phyloP scores from a whole-genome alignment of 1,284 basidiomycete species.

The Fomitopsis palustris region DNA sequence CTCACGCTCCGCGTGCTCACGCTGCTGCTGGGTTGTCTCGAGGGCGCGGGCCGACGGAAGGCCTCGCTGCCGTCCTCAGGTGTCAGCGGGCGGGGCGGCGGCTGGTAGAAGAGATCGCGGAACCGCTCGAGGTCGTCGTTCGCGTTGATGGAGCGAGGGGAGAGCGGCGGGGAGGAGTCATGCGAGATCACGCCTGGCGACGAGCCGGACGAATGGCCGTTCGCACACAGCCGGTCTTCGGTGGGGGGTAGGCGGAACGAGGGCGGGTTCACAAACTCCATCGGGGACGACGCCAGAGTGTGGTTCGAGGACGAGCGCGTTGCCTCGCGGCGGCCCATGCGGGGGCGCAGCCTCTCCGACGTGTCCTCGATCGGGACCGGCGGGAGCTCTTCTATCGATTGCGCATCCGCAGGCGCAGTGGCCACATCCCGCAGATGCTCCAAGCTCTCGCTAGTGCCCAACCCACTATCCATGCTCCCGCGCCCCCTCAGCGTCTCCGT shows the following conservation, averaged over 20 bases:
- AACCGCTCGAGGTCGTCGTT: conserved; percentile 66
- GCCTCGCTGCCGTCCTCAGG: conserved; percentile 10
- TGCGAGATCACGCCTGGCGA: conserved; percentile 39
- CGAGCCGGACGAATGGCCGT: conserved; percentile 25
- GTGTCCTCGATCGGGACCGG: neutral
- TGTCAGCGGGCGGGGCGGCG: conserved; percentile 22
- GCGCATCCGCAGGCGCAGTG: neutral
- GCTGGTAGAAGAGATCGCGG: conserved; percentile 66
- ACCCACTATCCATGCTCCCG: conserved; percentile 42
- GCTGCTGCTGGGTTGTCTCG: conserved; percentile 22
- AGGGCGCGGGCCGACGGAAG: conserved; percentile 18
- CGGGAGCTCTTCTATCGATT: conserved; percentile 2
- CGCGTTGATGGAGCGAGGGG: conserved; percentile 39
- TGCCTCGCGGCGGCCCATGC: conserved; percentile 5
- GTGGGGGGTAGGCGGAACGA: conserved; percentile 17
- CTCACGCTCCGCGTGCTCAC: conserved; percentile 36
- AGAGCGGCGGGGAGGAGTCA: conserved; percentile 34
- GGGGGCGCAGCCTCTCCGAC: neutral
- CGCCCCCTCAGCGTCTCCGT: conserved; percentile 23
- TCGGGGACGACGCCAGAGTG: conserved; percentile 25
- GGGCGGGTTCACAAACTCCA: conserved; percentile 24
- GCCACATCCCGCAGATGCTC: conserved; percentile 13
- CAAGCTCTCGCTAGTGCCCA: conserved; percentile 41
- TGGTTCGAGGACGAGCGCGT: conserved; percentile 22
- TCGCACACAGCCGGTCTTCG: conserved; percentile 11